A percentile compares a stretch with the other conserved stretches of the same genome.
These are phyloP conservation scores for Pterocarpus macrocarpus DNA, from an alignment of 306 rosid genomes.

Conservation along the genomic window DNA sequence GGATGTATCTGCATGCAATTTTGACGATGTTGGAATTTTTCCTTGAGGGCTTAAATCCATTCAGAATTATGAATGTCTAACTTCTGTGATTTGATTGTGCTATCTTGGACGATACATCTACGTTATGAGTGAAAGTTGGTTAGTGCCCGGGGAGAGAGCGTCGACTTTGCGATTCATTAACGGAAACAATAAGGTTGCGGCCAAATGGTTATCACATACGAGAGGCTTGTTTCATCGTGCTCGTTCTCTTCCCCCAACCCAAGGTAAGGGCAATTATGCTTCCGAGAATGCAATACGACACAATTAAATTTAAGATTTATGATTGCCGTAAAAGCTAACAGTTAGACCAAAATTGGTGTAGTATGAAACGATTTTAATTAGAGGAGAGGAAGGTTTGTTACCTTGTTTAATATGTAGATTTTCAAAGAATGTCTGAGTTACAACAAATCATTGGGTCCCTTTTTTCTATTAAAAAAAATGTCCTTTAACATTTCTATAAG, in stretches of 20 bases:
- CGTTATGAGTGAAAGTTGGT: not conserved
- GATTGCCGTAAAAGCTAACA: not conserved
- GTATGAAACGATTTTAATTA: not conserved
- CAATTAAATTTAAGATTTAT: not conserved
- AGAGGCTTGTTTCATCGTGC: not conserved
- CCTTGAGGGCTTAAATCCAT: conserved; percentile 7
- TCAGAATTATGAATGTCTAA: conserved; percentile 34
- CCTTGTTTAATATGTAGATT: not conserved
- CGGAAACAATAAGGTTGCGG: not conserved
- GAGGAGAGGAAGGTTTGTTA: not conserved
- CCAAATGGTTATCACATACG: not conserved
- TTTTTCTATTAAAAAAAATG: too few species aligned
- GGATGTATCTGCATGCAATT: conserved; percentile 6
- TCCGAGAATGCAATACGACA: not conserved
- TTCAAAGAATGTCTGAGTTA: not conserved
- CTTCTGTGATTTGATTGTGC: conserved; percentile 11
- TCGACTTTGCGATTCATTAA: not conserved
- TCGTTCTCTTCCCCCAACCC: not conserved
- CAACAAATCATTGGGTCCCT: not conserved
- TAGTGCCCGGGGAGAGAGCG: not conserved
- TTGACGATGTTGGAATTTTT: conserved; percentile 37
- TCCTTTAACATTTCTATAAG: not conserved
- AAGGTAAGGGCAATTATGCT: not conserved
- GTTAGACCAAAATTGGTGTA: not conserved
- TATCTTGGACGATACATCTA: not conserved